A percentile compares a stretch with the other conserved stretches of the same genome.
Conservation (phyloP, 805 yeast species). For the Nakazawaea molendinolei region DNA sequence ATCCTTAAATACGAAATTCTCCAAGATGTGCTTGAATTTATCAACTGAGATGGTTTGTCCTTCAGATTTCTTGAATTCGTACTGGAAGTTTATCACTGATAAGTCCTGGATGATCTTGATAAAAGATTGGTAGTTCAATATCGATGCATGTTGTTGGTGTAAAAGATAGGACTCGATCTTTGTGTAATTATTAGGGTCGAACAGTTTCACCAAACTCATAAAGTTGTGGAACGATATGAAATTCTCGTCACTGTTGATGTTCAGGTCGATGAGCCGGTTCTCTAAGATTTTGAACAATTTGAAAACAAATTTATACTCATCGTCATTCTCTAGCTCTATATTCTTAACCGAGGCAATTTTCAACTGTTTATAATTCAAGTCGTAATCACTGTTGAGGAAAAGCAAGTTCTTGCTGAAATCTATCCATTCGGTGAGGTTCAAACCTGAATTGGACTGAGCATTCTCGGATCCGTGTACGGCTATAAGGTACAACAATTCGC, state of each 20-base stretch:
- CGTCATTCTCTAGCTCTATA: slow-evolving; percentile 20
- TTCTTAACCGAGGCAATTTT: slow-evolving; percentile 8
- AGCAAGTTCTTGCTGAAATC: slow-evolving; percentile 51
- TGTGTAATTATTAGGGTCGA: slow-evolving; percentile 10
- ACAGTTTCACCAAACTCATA: slow-evolving; percentile 14
- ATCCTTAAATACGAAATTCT: slow-evolving; percentile 20
- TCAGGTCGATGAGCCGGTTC: slow-evolving; percentile 17
- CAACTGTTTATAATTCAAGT: slow-evolving; percentile 8
- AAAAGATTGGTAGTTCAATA: slow-evolving; percentile 16
- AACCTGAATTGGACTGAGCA: slow-evolving; percentile 58
- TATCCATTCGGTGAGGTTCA: slow-evolving; percentile 66
- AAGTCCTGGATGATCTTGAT: slow-evolving; percentile 18
- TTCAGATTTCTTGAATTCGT: slow-evolving; percentile 14
- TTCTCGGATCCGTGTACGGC: no score
- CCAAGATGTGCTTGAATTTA: slow-evolving; percentile 18
- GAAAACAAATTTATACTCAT: slow-evolving; percentile 45
- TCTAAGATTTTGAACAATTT: slow-evolving; percentile 47
- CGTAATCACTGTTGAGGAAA: slow-evolving; percentile 37
- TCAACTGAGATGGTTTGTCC: slow-evolving; percentile 15
- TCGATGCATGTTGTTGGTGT: no score
- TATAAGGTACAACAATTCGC: slow-evolving; percentile 69
- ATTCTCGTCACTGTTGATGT: slow-evolving; percentile 7
- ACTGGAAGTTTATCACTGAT: slow-evolving; percentile 22
- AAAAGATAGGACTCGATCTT: slow-evolving; percentile 8
- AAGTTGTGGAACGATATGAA: slow-evolving; percentile 17